Evolutionary conservation across 352 stramenopile genomes (phyloP).

Genomic region (Globisporangium takayamanum): DNA sequence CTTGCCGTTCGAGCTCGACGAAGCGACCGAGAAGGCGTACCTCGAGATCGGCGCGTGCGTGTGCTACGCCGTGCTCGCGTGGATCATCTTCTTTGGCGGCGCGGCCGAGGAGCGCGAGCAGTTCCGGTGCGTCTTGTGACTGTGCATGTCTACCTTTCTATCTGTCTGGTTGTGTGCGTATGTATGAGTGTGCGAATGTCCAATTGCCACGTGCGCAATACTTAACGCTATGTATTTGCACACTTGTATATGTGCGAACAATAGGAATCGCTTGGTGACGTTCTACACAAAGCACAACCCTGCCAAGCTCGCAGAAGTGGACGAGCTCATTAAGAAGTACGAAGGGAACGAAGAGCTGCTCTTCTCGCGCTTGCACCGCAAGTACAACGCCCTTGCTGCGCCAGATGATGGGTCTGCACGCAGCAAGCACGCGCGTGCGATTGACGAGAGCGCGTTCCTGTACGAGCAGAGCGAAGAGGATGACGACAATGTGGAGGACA

Average conservation of each 20-base stretch:
- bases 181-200: too few species aligned
- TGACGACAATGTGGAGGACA: background rate
- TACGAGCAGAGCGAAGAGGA: conserved; percentile 25
- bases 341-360: conserved; percentile 72
- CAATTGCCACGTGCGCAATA: too few species aligned
- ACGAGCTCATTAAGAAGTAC: conserved; percentile 68
- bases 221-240: background rate
- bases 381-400: conserved; percentile 64
- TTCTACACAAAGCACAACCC: conserved; percentile 81
- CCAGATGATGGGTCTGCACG: conserved; percentile 13
- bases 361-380: conserved; percentile 66
- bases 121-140: conserved; percentile 33
- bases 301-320: conserved; percentile 51
- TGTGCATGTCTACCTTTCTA: background rate
- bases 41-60: conserved; percentile 30
- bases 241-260: too few species aligned
- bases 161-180: background rate
- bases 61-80: conserved; percentile 40
- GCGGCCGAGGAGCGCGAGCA: conserved; percentile 26
- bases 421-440: conserved; percentile 20
- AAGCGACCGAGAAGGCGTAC: conserved; percentile 36
- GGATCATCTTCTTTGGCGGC: conserved; percentile 45
- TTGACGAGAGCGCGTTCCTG: conserved; percentile 46
- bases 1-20: conserved; percentile 22
- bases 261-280: conserved; percentile 27